These are phyloP conservation scores for Mucor plumbeus DNA, from an alignment of 371 early-diverging fungal species.

Conservation along the genomic window DNA sequence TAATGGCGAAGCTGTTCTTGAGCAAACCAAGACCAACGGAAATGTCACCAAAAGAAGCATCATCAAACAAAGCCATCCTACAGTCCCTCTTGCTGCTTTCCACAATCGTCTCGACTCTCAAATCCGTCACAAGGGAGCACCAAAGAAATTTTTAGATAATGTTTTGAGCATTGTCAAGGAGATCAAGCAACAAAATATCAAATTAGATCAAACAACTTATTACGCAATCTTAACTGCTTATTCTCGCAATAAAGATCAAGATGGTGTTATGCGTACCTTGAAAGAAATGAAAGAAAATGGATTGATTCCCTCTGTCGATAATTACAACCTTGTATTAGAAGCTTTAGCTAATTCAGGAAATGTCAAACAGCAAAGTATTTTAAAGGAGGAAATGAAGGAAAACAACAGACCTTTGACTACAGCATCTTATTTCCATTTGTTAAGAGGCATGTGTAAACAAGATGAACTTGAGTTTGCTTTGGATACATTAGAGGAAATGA, in stretches of 20 bases:
- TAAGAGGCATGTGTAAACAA: conserved; percentile 48
- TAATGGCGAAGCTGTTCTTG: neutral
- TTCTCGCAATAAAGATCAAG: conserved; percentile 33
- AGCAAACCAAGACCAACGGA: neutral
- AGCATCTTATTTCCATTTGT: conserved; percentile 46
- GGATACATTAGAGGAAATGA: conserved; percentile 54
- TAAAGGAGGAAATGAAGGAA: conserved; percentile 43
- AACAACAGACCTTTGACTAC: conserved; percentile 37
- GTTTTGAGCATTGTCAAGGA: conserved; percentile 33
- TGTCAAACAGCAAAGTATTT: conserved; percentile 22
- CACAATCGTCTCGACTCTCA: conserved; percentile 30
- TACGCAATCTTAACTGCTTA: conserved; percentile 55
- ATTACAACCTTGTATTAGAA: conserved; percentile 41
- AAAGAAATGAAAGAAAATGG: conserved; percentile 39
- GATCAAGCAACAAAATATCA: conserved; percentile 39
- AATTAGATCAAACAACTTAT: conserved; percentile 56
- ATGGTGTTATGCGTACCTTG: conserved; percentile 20
- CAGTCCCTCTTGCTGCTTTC: conserved; percentile 34
- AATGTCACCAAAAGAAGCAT: conserved; percentile 16
- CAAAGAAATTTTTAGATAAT: conserved; percentile 22
- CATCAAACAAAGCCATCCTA: conserved; percentile 41
- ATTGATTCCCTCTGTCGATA: conserved; percentile 38
- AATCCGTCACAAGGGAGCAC: conserved; percentile 16
- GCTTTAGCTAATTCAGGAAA: conserved; percentile 34
- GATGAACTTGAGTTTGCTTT: conserved; percentile 52